Conservation (phyloP, 1,139 yeast genomes). For the Yamadazyma atmosphaerica region DNA sequence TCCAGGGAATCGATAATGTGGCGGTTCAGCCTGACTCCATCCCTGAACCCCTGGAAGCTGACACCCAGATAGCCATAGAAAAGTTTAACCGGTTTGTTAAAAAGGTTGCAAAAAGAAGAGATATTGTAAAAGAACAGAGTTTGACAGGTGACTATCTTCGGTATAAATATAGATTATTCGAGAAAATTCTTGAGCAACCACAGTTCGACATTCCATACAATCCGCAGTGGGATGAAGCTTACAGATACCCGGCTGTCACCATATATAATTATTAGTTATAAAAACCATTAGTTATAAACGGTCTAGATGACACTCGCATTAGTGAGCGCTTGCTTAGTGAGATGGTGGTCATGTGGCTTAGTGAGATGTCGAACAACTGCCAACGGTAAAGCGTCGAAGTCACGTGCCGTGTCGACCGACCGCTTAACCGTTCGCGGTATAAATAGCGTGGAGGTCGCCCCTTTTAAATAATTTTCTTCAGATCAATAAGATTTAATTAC, state of each 20-base stretch:
- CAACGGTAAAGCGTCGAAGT: not conserved
- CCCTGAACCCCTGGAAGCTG: conserved; percentile 5
- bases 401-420: not conserved
- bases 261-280: conserved; percentile 10
- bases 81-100: conserved; percentile 12
- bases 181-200: conserved; percentile 6
- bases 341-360: not conserved
- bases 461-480: not conserved
- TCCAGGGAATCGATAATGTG: conserved; percentile 24
- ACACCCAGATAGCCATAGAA: conserved; percentile 4
- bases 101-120: conserved; percentile 8
- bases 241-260: conserved; percentile 10
- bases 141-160: conserved; percentile 11
- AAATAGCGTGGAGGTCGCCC: not conserved
- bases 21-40: conserved; percentile 13
- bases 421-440: not conserved
- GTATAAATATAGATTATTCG: conserved; percentile 11
- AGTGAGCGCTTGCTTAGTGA: not conserved
- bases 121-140: not conserved
- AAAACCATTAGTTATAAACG: conserved; percentile 4
- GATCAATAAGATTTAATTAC: too few relatives aligned
- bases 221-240: conserved; percentile 8
- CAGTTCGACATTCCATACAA: conserved; percentile 5
- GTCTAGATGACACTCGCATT: not conserved
- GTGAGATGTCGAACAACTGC: not conserved